Evolutionary conservation across 352 stramenopile genomes (phyloP), one percentile per base, ranked within the genome.

Genomic region (Globisporangium irregulare): DNA sequence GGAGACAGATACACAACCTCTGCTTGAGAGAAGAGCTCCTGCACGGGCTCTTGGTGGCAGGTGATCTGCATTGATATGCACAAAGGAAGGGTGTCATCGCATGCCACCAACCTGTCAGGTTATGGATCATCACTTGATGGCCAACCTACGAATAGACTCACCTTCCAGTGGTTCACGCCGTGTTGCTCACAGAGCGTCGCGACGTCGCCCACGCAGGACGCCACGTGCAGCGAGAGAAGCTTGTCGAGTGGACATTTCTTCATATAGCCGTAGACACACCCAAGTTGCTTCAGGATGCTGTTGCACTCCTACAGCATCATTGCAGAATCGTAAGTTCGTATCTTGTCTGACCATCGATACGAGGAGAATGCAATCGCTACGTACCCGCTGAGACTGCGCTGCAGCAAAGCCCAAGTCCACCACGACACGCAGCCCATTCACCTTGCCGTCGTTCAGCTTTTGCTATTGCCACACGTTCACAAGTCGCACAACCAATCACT

Each of bases 1-100:
- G 91, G 90, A 0, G 87, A 95, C 20, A 97, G 64, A 59, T 96
- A 95, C 8, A 97, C 68, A 36, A 97, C 66, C 41, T 89, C 56
- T 7, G 81, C 27, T n/a, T 62, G 27, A 4, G 58, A 15, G 43
- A 92, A 94, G 20, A 92, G 53, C 1, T 80, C 38, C 8, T 92
- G 68, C 5, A 97, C 59, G 0, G 82, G 63, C 51, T 76, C 70
- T 27, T 81, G 66, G 54, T 92, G 78, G 25, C 73, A 70, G 1
- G 65, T 62, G 48, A 73, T 59, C 62, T 70, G 22, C 22, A 54
- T 55, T 5, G 24, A 15, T 25, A 12, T 9, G 4, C 48, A 4
- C 6, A 12, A n/a, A 54, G 20, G 22, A 54, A 6, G 22, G 22
- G 27, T 10, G 12, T 10, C 36, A 12, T 43, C 4, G 50, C 20